Evolutionary conservation across 768 basidiomycete genomes (phyloP).

Genomic region (Lactarius evosmus): DNA sequence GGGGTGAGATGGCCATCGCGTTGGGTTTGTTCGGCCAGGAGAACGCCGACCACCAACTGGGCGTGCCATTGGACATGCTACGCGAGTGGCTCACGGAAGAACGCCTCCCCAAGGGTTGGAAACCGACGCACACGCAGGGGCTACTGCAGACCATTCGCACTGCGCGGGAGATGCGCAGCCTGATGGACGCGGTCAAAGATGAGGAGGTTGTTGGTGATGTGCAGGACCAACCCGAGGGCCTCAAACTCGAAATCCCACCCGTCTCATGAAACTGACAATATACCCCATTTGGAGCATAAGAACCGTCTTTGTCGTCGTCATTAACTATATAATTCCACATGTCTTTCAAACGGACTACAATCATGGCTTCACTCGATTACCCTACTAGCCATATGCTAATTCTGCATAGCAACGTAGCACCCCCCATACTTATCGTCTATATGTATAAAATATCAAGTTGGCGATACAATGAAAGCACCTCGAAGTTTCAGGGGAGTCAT

Average conservation of each 20-base stretch:
- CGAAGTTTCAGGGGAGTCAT: neutral
- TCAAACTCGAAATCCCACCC: neutral
- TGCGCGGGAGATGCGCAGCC: neutral
- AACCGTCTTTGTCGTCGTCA: too few species aligned
- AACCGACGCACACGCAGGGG: slow-evolving; percentile 18
- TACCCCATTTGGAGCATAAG: neutral
- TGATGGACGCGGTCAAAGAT: slow-evolving; percentile 1
- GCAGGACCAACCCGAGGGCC: neutral
- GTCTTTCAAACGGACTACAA: neutral
- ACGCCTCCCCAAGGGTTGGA: slow-evolving; percentile 56
- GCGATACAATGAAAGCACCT: neutral
- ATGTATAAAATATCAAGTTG: too few species aligned
- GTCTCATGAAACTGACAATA: neutral
- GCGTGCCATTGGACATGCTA: slow-evolving; percentile 18
- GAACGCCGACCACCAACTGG: neutral
- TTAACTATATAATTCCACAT: neutral
- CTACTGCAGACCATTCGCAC: slow-evolving; percentile 9
- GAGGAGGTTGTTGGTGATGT: neutral
- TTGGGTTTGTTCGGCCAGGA: slow-evolving; percentile 31
- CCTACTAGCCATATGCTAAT: neutral
- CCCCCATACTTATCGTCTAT: neutral
- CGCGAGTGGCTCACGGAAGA: slow-evolving; percentile 56
- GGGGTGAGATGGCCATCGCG: slow-evolving; percentile 56
- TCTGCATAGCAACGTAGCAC: neutral
- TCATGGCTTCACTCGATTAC: neutral